These are phyloP conservation scores for Murraya koenigii DNA, from an alignment of 345 rosid genomes.

Conservation along the genomic window DNA sequence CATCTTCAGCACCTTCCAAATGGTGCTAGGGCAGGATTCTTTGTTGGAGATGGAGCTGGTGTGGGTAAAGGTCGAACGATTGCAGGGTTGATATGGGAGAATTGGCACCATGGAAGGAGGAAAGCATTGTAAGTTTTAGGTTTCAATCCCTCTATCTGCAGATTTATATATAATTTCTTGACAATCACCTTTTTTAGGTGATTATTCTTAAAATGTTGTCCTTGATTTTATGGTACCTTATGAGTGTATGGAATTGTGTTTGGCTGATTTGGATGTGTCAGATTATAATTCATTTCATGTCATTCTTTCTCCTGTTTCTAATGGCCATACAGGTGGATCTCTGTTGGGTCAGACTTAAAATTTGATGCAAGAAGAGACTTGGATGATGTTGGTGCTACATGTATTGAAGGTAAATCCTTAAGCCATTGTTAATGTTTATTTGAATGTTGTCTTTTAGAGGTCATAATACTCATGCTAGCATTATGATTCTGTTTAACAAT, in stretches of 20 bases:
- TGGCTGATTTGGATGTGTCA: not conserved
- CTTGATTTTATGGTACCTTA: not conserved
- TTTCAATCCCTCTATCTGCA: conserved; percentile 15
- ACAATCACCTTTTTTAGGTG: not conserved
- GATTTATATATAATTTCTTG: not conserved
- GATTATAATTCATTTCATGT: conserved; percentile 5
- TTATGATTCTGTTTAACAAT: not conserved
- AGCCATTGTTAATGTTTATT: conserved; percentile 2
- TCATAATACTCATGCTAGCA: not conserved
- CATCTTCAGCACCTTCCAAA: conserved; percentile 87
- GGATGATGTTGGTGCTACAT: conserved; percentile 91
- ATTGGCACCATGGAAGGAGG: conserved; percentile 81
- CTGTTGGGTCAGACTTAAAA: conserved; percentile 96
- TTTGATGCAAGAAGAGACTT: conserved; percentile 96
- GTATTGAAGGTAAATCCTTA: conserved; percentile 57
- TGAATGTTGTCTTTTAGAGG: conserved; percentile 2
- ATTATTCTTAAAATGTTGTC: not conserved
- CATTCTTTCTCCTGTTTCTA: conserved; percentile 16
- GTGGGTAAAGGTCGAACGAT: conserved; percentile 98
- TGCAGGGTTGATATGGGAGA: conserved; percentile 97
- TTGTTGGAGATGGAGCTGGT: conserved; percentile 99
- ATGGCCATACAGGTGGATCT: conserved; percentile 82
- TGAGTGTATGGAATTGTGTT: not conserved
- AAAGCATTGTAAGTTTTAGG: conserved; percentile 73
- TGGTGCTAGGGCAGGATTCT: conserved; percentile 90